phyloP scores from a whole-genome alignment of 176 grass and related monocot species.

The Poa annua region DNA sequence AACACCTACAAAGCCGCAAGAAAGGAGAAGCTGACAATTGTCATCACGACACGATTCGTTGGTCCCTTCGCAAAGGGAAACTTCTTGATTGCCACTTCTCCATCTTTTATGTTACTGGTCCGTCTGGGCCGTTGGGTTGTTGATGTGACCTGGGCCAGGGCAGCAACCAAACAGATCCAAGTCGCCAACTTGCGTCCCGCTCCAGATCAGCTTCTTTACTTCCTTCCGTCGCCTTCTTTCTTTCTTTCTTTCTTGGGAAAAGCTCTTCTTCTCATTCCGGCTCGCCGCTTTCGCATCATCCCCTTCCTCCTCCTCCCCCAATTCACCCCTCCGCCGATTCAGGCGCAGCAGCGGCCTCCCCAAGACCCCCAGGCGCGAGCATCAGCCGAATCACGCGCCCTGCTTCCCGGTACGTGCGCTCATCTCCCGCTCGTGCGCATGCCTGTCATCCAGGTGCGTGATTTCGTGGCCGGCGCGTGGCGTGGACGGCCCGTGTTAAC shows the following conservation, averaged over 20 bases:
- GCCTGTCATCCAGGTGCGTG: neutral
- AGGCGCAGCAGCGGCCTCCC: neutral
- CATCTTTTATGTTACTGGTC: too few relatives aligned
- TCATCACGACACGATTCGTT: too few relatives aligned
- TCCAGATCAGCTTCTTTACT: slow-evolving; percentile 24
- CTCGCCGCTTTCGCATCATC: slow-evolving; percentile 5
- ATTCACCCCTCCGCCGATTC: slow-evolving; percentile 13
- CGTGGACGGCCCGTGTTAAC: neutral
- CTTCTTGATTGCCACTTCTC: too few relatives aligned
- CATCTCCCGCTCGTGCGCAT: neutral
- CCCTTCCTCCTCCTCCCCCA: neutral
- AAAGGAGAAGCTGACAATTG: too few relatives aligned
- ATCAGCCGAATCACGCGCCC: neutral
- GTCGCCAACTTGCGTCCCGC: neutral
- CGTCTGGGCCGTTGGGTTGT: neutral
- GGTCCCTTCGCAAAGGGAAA: too few relatives aligned
- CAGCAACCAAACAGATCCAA: slow-evolving; percentile 14
- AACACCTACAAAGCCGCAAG: too few relatives aligned
- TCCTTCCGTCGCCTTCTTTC: slow-evolving; percentile 6
- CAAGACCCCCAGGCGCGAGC: neutral
- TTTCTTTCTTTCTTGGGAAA: neutral
- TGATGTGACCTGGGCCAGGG: neutral
- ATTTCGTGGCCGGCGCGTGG: neutral
- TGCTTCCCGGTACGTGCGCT: neutral
- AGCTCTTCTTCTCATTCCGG: neutral